phyloP scores from a whole-genome alignment of 1,284 basidiomycete genomes.

The Farysia itapuensis region DNA sequence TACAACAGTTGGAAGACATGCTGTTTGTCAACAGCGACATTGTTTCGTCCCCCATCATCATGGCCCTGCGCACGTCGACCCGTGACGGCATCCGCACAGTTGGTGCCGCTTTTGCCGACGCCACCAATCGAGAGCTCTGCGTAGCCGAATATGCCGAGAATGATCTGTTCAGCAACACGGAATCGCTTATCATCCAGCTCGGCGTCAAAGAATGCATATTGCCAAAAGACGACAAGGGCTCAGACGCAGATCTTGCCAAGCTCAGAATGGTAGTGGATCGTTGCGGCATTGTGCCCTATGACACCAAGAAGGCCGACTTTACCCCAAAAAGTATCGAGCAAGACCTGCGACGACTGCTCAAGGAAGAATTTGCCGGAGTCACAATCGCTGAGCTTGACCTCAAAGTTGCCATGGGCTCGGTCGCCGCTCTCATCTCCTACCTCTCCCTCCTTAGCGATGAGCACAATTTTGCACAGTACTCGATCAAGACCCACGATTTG shows the following conservation, averaged over 20 bases:
- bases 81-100: conserved; percentile 63
- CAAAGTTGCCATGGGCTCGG: conserved; percentile 75
- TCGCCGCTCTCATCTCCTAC: conserved; percentile 80
- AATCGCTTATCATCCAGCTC: conserved; percentile 94
- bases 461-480: conserved; percentile 79
- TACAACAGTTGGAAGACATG: conserved; percentile 89
- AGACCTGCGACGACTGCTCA: conserved; percentile 75
- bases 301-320: conserved; percentile 80
- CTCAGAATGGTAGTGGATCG: conserved; percentile 68
- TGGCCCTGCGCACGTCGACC: conserved; percentile 81
- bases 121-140: conserved; percentile 64
- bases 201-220: conserved; percentile 87
- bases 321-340: conserved; percentile 77
- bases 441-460: conserved; percentile 80
- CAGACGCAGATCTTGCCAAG: conserved; percentile 73
- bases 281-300: conserved; percentile 86
- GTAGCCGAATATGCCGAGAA: conserved; percentile 90
- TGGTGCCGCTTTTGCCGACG: conserved; percentile 67
- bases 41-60: conserved; percentile 80
- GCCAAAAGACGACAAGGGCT: conserved; percentile 64
- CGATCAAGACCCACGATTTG: conserved; percentile 82
- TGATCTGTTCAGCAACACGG: conserved; percentile 91
- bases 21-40: conserved; percentile 84
- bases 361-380: conserved; percentile 61
- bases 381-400: conserved; percentile 71